phyloP scores from a whole-genome alignment of 257 asterid species.

The Solanum clarkiae region DNA sequence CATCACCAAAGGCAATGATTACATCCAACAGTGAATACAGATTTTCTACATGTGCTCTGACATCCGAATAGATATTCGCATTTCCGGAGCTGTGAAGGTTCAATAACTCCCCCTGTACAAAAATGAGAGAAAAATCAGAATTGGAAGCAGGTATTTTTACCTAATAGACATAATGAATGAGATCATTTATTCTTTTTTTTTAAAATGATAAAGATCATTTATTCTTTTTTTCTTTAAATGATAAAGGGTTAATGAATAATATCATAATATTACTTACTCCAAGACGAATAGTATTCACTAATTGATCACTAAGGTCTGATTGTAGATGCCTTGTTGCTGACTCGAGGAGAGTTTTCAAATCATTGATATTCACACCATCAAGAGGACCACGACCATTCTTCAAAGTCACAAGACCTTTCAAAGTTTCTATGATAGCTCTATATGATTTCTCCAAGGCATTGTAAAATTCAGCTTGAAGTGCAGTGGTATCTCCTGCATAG shows the following conservation, averaged over 20 bases:
- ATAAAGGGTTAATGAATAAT: background rate
- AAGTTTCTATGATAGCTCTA: conserved; percentile 19
- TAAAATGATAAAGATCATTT: background rate
- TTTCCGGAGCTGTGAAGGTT: conserved; percentile 18
- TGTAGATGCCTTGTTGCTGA: conserved; percentile 39
- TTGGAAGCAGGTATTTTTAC: background rate
- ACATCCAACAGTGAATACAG: conserved; percentile 34
- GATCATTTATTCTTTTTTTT: background rate
- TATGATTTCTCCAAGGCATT: conserved; percentile 31
- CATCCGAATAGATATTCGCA: conserved; percentile 16
- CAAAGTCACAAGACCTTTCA: conserved; percentile 22
- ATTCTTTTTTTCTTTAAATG: background rate
- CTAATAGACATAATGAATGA: background rate
- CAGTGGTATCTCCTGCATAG: conserved; percentile 6
- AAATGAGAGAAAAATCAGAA: background rate
- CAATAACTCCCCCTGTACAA: conserved; percentile 56
- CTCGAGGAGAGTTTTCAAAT: conserved; percentile 53
- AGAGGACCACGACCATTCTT: conserved; percentile 21
- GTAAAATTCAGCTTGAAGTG: conserved; percentile 25
- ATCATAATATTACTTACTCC: conserved; percentile 43
- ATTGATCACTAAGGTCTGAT: conserved; percentile 41
- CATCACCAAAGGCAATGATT: conserved; percentile 52
- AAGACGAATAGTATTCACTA: conserved; percentile 27
- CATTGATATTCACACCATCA: conserved; percentile 36
- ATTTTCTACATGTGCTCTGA: conserved; percentile 28